Base-by-base conservation (phyloP, 129 eudicot genomes). In the Flaveria linearis region DNA sequence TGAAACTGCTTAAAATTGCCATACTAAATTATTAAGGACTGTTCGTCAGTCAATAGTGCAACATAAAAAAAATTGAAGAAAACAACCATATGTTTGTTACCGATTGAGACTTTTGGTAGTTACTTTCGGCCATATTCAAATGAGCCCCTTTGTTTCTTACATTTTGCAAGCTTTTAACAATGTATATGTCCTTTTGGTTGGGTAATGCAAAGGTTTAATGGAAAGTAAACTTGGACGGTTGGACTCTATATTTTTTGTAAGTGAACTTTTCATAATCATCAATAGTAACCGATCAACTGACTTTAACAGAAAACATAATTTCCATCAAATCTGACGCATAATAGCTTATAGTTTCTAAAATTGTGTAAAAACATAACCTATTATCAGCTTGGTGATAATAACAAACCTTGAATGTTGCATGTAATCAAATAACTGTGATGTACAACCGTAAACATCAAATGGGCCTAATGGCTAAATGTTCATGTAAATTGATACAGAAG, bases 191-290 rank as follows among this genome's bases (percentile, higher is more conserved):
- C 51, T 72, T 53, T 53, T 17, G 12, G 50, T 53, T 10, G 30
- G 30, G 65, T 17, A 50, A 33, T 72, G 49, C 45, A 72, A 72
- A 33, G 51, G 52, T 53, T 72, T 41, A 17, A 42, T 26, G 4
- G 22, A 55, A 73, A 33, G 36, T 56, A 36, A 42, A 56, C 13
- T 16, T 71, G 16, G 16, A 7, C 52, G 41, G 7, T 16, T 51
- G 16, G 16, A 7, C 52, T 56, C 33, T 10, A n/a, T 42, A 49
- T 46, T 14, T 47, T 25, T 3, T 50, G 50, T n/a, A 6, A 7
- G 7, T 17, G 4, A 75, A 75, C 10, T 25, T 50, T 14, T 51
- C 39, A 22, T 65, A 22, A 76, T 52, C 57, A 67, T 67, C 74
- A 76, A 64, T 39, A 20, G 5, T 39, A 15, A 57, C 28, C 39